Base-by-base conservation (phyloP, 1,139 yeast species). In the Debaryomyces sp. region DNA sequence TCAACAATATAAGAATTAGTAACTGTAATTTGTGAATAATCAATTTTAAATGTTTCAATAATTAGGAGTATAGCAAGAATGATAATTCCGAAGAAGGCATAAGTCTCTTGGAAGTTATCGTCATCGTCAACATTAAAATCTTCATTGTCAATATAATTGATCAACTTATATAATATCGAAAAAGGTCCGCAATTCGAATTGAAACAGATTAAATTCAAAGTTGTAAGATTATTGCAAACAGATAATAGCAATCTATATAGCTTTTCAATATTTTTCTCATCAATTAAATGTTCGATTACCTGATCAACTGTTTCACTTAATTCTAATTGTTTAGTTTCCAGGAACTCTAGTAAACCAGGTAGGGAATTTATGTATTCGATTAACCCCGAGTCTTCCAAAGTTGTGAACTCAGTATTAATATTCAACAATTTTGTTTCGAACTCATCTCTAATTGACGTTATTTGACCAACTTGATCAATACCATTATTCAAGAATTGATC, bases 51-150 rank as follows among this genome's bases (percentile, higher is more conserved):
- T 23, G 77, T 68, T 43, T 69, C 68, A 5, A 76, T 64, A 6
- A 81, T 66, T 26, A 77, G 64, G 15, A 79, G 69, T 4, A 85
- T 66, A 40, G 85, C 75, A 37, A 85, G 63, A 22, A 85, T 58
- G 2, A 83, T 66, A 15, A 80, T 71, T 0, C 95, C 92, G 62
- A 85, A 82, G 47, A 85, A 84, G 1, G 88, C 73, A 59, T 84
- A 87, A n/a, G 74, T 64, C 32, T 87, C 94, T 60, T 86, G 94
- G 56, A 81, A 81, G 57, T 84, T 82, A 45, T 79, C 75, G 45
- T 78, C 83, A 41, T 79, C 85, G 38, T 71, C 78, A 24, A 64
- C 60, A 40, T 59, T 62, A 47, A 73, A 74, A 6, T 60, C 51
- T 32, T 72, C 72, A 29, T 52, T 52, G 51, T 77, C 80, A 15